Evolutionary conservation across 257 asterid species (phyloP), one percentile per base, ranked within the genome.

Genomic region (Sherardia arvensis): DNA sequence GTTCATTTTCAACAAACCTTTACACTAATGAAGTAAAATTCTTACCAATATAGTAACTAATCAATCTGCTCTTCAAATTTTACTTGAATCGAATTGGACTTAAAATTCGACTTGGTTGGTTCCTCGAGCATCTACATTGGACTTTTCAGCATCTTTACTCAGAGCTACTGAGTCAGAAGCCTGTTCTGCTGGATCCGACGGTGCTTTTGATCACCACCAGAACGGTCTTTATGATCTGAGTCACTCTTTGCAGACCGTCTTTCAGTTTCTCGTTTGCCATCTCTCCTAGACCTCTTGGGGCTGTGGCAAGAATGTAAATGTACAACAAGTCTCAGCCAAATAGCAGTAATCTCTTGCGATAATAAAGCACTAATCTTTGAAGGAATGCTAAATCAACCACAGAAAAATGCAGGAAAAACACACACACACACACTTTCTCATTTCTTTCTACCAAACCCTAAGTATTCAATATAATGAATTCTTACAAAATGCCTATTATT

Each of bases 231-330:
- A 59, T 26, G 74, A 20, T 76, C 84, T 71, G 74, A 47, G 49
- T 75, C 70, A 32, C 64, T 26, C 57, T 60, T 47, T 10, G 68
- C 53, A 28, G 71, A 56, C n/a, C 67, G 74, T 64, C 83, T 82
- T 69, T 85, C 97, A 59, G 75, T 76, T 71, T 76, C 87, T 32
- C 74, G 81, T 76, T 82, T 85, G 62, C 81, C 91, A 76, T 89
- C 96, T 67, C 87, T 78, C 78, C 94, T 78, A 61, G 79, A 87
- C 81, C 94, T 85, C 86, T 89, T 92, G 38, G 95, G 97, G 81
- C 99, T 91, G 51, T 0, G 71, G 40, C 43, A 71, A 61, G 38
- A 76, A 49, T 11, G 18, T 22, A 6, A 9, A 20, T 48, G 26
- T n/a, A 10, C 26, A 38, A 34, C 18, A 61, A n/a, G 4, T 51